Conservation (phyloP, 345 rosid species). For the Carallia brachiata region DNA sequence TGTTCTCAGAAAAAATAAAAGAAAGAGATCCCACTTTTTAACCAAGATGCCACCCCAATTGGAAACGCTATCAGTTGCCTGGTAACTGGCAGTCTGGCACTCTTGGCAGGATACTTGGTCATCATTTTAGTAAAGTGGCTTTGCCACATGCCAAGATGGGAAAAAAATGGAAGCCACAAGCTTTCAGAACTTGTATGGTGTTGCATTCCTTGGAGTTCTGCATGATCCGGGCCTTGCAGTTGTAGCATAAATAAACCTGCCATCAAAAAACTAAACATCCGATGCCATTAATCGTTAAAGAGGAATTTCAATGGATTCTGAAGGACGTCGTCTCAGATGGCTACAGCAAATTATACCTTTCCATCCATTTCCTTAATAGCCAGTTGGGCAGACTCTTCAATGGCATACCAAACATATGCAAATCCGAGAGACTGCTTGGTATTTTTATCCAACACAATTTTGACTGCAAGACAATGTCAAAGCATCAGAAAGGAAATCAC, state of each 20-base stretch:
- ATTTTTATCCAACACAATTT: slow-evolving; percentile 38
- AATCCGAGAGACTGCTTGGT: slow-evolving; percentile 46
- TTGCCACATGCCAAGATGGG: no score
- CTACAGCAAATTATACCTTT: slow-evolving; percentile 34
- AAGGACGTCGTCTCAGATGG: not conserved
- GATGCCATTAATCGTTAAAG: slow-evolving; percentile 3
- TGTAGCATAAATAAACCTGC: slow-evolving; percentile 56
- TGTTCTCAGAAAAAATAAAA: no score
- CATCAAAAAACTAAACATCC: slow-evolving; percentile 44
- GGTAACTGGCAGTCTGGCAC: no score
- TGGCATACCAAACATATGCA: slow-evolving; percentile 55
- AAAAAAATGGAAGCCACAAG: no score
- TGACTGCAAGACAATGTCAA: slow-evolving; percentile 30
- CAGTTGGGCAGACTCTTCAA: slow-evolving; percentile 38
- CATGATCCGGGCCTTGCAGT: slow-evolving; percentile 43
- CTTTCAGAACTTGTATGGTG: slow-evolving; percentile 24
- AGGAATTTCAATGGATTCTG: not conserved
- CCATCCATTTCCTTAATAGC: slow-evolving; percentile 59
- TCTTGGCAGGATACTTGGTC: no score
- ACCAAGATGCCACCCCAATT: no score
- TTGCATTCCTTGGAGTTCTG: slow-evolving; percentile 9
- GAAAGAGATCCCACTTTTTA: no score
- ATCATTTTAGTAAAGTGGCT: no score
- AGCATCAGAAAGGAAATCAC: not conserved
- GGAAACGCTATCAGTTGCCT: no score